Base-by-base conservation (phyloP, 1,139 yeast genomes). In the Blastobotrys capitulatus region DNA sequence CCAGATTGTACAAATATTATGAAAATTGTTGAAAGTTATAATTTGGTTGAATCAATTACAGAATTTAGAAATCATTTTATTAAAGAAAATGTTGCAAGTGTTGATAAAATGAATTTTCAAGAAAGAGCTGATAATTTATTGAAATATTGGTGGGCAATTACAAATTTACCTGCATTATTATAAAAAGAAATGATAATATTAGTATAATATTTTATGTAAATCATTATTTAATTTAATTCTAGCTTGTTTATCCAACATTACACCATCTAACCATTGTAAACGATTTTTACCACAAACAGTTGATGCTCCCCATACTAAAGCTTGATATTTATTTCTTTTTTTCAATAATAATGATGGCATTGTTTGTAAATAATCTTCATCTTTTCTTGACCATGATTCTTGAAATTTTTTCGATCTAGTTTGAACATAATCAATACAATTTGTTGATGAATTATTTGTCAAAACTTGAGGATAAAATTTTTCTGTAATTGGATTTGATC, bases 401-500 rank as follows among this genome's bases (percentile, higher is more conserved):
- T 60, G 62, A 47, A 50, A 53, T 26, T 41, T 39, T 29, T 36
- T 35, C 2, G 56, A 40, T 31, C 57, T 56, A 0, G 60, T 55
- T 26, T 44, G 42, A 12, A 57, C 52, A 37, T 59, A 56, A 49
- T 52, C 56, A 20, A 38, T 46, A 15, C 40, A 34, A 34, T 31
- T 22, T 10, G 49, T 20, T 10, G 18, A 16, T 16, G 41, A 25
- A 13, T 52, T 42, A 5, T 49, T 50, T 19, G 49, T 41, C 25
- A 54, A 32, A 19, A 62, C 48, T 7, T 57, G 56, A 5, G 66
- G 60, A 45, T 67, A 67, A 39, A 62, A 58, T 22, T 56, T 53
- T n/a, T 47, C 37, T 9, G 64, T 63, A 6, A 64, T 35, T 10
- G 71, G 70, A 48, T 65, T 67, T 41, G 53, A 60, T 22, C 71